Conservation (phyloP, 2,329 filamentous ascomycete genomes). For the Monosporascus sp. region DNA sequence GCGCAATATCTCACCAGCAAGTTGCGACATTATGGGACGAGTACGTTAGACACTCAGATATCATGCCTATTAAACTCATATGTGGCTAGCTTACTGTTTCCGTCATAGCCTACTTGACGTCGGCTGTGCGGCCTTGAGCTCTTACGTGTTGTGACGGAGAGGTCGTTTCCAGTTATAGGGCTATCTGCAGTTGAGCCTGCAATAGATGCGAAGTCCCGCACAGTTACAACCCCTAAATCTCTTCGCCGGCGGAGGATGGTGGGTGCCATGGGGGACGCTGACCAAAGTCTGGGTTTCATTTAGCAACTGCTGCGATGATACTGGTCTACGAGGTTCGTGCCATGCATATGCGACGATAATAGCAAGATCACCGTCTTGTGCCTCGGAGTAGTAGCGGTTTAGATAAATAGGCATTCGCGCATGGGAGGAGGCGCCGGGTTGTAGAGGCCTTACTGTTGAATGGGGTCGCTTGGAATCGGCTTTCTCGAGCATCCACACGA, state of each 20-base stretch:
- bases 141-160: slow-evolving; percentile 4
- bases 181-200: background rate
- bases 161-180: background rate
- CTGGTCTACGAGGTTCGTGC: too few species aligned
- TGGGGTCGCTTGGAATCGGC: too few species aligned
- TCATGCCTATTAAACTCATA: background rate
- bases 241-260: background rate
- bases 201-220: background rate
- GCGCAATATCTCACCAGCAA: slow-evolving; percentile 39
- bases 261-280: background rate
- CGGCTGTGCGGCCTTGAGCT: slow-evolving; percentile 18
- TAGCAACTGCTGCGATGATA: too few species aligned
- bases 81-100: slow-evolving; percentile 18
- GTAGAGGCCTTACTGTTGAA: too few species aligned
- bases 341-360: too few species aligned
- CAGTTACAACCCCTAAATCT: background rate
- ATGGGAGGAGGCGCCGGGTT: too few species aligned
- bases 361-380: too few species aligned
- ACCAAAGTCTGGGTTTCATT: too few species aligned
- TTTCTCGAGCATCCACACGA: too few species aligned
- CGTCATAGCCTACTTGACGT: slow-evolving; percentile 19
- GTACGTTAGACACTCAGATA: background rate
- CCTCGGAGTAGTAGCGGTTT: too few species aligned
- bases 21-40: slow-evolving; percentile 36
- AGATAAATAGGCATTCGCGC: too few species aligned